Conservation (phyloP, 2,329 filamentous ascomycete species). For the Stemphylium vesicarium region DNA sequence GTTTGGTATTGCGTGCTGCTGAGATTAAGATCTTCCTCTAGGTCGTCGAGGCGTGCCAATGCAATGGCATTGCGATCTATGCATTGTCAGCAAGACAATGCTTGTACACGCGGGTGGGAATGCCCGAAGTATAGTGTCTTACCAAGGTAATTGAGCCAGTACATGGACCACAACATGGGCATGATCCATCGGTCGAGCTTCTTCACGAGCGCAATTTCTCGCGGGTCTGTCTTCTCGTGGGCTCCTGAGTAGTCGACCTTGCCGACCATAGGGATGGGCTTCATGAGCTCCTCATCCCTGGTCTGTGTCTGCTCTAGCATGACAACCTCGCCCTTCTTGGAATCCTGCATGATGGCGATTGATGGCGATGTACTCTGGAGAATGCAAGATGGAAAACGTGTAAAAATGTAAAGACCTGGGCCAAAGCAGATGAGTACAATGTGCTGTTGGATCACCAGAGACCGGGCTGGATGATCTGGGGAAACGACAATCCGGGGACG, state of each 20-base stretch:
- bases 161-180: conserved; percentile 35
- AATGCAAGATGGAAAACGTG: not conserved
- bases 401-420: not conserved
- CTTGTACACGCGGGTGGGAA: conserved; percentile 39
- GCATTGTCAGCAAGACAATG: conserved; percentile 28
- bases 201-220: conserved; percentile 43
- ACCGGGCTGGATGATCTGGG: conserved; percentile 34
- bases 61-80: conserved; percentile 68
- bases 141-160: conserved; percentile 21
- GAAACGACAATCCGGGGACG: conserved; percentile 29
- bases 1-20: conserved; percentile 31
- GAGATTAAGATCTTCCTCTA: conserved; percentile 62
- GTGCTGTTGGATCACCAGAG: conserved; percentile 25
- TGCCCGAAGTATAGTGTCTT: conserved; percentile 15
- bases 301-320: conserved; percentile 37
- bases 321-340: conserved; percentile 34
- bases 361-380: not conserved
- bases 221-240: conserved; percentile 44
- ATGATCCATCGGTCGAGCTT: conserved; percentile 42
- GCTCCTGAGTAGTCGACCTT: conserved; percentile 46
- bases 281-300: conserved; percentile 28
- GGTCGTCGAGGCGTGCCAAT: conserved; percentile 65
- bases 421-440: conserved; percentile 5
- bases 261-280: conserved; percentile 28
- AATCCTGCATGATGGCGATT: conserved; percentile 22